A percentile compares a stretch with the other conserved stretches of the same genome.
These are phyloP conservation scores for Rhizophagus sp. DNA, from an alignment of 192 early-diverging fungal species.

Conservation along the genomic window DNA sequence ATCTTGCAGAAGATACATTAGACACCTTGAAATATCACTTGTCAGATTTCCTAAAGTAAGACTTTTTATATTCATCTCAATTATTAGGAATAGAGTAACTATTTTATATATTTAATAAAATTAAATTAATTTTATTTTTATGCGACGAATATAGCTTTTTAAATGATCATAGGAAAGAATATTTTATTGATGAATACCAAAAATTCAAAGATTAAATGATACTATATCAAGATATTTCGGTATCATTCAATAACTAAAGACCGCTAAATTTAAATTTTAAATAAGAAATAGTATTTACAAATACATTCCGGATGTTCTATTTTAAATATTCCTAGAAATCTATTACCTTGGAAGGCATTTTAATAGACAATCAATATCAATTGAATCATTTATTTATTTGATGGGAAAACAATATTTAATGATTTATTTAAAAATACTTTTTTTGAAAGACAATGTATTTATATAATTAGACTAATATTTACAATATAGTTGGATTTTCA, in stretches of 20 bases:
- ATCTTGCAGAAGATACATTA: not conserved
- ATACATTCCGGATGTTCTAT: not conserved
- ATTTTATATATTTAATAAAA: not conserved
- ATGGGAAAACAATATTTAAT: not conserved
- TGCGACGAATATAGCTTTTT: not conserved
- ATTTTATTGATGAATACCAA: slow-evolving; percentile 8
- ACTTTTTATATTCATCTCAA: too few species aligned
- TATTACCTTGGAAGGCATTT: not conserved
- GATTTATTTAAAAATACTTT: not conserved
- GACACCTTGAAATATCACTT: slow-evolving; percentile 3
- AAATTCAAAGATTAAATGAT: not conserved
- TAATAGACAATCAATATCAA: not conserved
- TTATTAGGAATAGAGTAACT: not conserved
- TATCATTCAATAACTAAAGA: too few species aligned
- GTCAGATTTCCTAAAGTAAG: slow-evolving; percentile 21
- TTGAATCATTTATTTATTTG: not conserved
- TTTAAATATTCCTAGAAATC: not conserved
- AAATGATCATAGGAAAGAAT: slow-evolving; percentile 14
- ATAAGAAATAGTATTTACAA: too few species aligned
- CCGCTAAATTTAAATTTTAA: too few species aligned
- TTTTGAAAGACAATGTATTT: too few species aligned
- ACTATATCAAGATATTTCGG: too few species aligned
- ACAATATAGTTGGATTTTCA: too few species aligned
- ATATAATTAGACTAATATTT: too few species aligned
- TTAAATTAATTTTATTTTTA: not conserved